Percentiles rank a stretch among this genome's conserved stretches.
phyloP scores from a whole-genome alignment of 1,284 basidiomycete genomes.

The Fomes fomentarius region DNA sequence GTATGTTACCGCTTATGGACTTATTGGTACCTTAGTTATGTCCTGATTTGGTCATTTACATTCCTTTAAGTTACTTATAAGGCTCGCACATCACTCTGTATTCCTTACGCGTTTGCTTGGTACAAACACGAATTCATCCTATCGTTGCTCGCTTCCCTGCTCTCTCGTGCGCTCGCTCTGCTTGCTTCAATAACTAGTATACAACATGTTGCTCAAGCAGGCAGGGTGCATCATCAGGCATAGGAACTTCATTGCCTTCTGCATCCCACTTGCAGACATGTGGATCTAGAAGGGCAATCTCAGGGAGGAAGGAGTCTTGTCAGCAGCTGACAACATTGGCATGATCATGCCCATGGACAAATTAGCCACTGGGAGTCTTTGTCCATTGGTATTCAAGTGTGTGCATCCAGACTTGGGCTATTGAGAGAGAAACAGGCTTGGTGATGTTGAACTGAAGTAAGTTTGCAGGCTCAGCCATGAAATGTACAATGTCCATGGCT shows the following conservation, averaged over 20 bases:
- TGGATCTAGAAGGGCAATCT: not conserved
- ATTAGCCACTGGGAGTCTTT: slow-evolving; percentile 29
- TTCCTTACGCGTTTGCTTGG: no score
- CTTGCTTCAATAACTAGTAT: no score
- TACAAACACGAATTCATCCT: no score
- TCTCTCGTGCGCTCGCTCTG: no score
- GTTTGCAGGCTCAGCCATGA: slow-evolving; percentile 13
- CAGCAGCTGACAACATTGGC: slow-evolving; percentile 32
- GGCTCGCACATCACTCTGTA: no score
- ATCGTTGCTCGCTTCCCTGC: no score
- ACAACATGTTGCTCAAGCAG: not conserved
- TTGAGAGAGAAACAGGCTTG: slow-evolving; percentile 25
- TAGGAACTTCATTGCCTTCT: not conserved
- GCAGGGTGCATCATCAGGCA: no score
- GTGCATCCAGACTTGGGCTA: slow-evolving; percentile 35
- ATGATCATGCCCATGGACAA: slow-evolving; percentile 37
- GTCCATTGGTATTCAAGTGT: slow-evolving; percentile 33
- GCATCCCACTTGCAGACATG: not conserved
- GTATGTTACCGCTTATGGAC: no score
- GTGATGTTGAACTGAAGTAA: slow-evolving; percentile 17
- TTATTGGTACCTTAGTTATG: no score
- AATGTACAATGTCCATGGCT: slow-evolving; percentile 35
- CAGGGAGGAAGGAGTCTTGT: slow-evolving; percentile 30
- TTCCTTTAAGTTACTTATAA: no score
- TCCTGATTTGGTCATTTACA: no score